Base-by-base conservation (phyloP, 2,329 filamentous ascomycete species). In the Colletotrichum nymphaeae region DNA sequence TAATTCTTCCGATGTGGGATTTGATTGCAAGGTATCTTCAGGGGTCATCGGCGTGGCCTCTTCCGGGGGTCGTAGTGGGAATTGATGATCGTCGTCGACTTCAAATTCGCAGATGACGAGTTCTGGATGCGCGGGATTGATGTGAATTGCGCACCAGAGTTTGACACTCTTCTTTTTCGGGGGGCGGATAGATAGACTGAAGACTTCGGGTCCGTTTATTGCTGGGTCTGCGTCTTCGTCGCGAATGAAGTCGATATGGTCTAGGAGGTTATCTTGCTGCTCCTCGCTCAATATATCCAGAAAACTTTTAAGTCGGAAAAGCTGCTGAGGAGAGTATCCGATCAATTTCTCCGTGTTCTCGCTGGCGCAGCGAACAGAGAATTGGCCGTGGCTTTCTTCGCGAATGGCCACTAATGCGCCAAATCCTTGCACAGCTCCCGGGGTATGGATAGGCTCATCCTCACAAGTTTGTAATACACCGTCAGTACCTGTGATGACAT, bases 91-190 rank as follows among this genome's bases (percentile, higher is more conserved):
- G 74, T 97, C 93, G 79, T 97, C 94, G 2, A 95, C 82, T 80
- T 98, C 95, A 71, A 98, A 96, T 78, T 98, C 95, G 85, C 94
- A 97, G 11, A 98, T 93, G 32, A 97, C 86, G 28, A 96, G 81
- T 58, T 94, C 89, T 0, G 91, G 89, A 75, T 95, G 91, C 1
- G 86, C 83, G 1, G 92, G 88, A 64, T 92, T 93, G 69, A 94
- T 88, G 78, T 98, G 95, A 76, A 97, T 92, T 8, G 94, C 95
- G 80, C 94, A 97, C 95, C 95, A 98, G 2, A 97, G 83, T 79
- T 95, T 97, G 66, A 88, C 86, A 4, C 86, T 86, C 73, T 88
- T 87, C 24, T 87, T 86, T 30, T 87, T 85, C 0, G 91, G 88
- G 0, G 86, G 82, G n/a, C 89, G 89, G 57, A 97, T 87, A 0